phyloP scores from a whole-genome alignment of 768 basidiomycete genomes.

The Albatrellus ellisii region DNA sequence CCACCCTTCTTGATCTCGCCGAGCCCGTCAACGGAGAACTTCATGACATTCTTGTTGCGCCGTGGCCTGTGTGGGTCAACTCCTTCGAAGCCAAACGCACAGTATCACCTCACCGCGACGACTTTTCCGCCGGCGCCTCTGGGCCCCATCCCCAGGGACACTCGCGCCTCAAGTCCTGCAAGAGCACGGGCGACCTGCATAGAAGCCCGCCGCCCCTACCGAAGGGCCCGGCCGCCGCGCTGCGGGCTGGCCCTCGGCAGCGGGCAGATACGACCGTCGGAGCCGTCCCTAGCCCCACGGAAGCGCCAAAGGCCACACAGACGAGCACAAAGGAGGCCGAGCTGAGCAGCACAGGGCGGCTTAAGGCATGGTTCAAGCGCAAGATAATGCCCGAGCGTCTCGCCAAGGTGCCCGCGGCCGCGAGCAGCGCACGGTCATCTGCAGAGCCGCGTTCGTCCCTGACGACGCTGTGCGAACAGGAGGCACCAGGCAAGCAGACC shows the following conservation, averaged over 20 bases:
- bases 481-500: not conserved
- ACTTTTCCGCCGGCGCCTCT: not conserved
- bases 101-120: not conserved
- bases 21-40: conserved; percentile 1
- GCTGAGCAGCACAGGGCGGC: conserved; percentile 29
- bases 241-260: not conserved
- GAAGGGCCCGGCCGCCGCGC: not conserved
- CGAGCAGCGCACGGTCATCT: conserved; percentile 11
- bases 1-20: conserved; percentile 1
- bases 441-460: conserved; percentile 6
- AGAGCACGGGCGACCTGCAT: conserved; percentile 12
- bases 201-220: not conserved
- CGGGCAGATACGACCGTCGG: conserved; percentile 7
- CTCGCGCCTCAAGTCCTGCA: conserved; percentile 8
- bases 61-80: conserved; percentile 1
- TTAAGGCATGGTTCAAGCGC: conserved; percentile 54
- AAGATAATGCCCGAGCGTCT: conserved; percentile 34
- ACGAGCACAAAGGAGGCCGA: conserved; percentile 12
- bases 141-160: not conserved
- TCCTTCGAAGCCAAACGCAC: not conserved
- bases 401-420: conserved; percentile 25
- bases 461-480: conserved; percentile 7
- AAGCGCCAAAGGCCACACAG: too few species aligned
- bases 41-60: not conserved
- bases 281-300: conserved; percentile 4